Evolutionary conservation across 2,329 filamentous ascomycete genomes (phyloP), one percentile per base, ranked within the genome.

Genomic region (Alternaria triticimaculans): DNA sequence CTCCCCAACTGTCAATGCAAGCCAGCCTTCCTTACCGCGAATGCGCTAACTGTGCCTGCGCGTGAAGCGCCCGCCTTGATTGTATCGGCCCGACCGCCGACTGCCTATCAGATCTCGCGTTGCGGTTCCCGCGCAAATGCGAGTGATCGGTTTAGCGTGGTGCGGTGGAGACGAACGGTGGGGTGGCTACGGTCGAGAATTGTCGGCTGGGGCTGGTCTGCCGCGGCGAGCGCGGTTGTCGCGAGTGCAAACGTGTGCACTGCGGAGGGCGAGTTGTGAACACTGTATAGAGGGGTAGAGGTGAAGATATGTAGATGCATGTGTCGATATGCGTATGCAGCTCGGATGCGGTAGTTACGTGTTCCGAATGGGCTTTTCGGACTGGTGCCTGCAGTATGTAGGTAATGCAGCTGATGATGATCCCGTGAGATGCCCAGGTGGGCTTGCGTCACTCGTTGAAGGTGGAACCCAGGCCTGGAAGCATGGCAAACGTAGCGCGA

Each of bases 111-210:
- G 51, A 67, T 57, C 50, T 46, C 58, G 60, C 57, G 55, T 41
- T 61, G 67, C 59, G 68, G 60, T 61, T 67, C 53, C 62, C 63
- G 65, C 66, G 64, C 66, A 56, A 58, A 65, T 70, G 67, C 70
- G 62, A 71, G 64, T 72, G 69, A 65, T 73, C 59, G 26, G 28
- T 63, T 55, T 72, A 70, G 71, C 64, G 62, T 60, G 50, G 43
- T 53, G 37, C 60, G 71, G 37, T 58, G 70, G 70, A 50, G 63
- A 68, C 61, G 63, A 67, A 69, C 55, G 58, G 65, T 66, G 64
- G 64, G 62, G 65, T 50, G 26, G 49, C 20, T 30, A 51, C 48
- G 37, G 60, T 49, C 26, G 58, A 46, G 49, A 62, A 45, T 41
- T 41, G 21, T 46, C 37, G 15, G 43, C 56, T 45, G 30, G 61